These are phyloP conservation scores for Colletotrichum incanum DNA, from an alignment of 2,329 filamentous ascomycete species.

Conservation along the genomic window DNA sequence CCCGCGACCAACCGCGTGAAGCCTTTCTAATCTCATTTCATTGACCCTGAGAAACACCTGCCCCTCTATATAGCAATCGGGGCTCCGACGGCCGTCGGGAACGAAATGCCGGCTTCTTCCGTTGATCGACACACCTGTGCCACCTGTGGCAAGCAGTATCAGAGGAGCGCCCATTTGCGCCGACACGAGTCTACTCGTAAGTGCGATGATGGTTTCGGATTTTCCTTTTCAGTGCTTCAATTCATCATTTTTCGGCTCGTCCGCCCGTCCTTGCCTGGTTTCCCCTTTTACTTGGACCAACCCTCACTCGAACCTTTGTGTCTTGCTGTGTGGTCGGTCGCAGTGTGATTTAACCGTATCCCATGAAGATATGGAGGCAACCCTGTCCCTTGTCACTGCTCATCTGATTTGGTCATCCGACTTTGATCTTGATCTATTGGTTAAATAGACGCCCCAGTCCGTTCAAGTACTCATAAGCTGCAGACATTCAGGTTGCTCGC, in stretches of 20 bases:
- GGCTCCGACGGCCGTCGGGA: not conserved
- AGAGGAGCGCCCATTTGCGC: slow-evolving; percentile 48
- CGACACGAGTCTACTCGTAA: slow-evolving; percentile 49
- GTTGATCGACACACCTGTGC: slow-evolving; percentile 38
- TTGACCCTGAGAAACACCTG: fast-evolving
- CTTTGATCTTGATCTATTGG: not conserved
- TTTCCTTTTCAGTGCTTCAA: too few relatives aligned
- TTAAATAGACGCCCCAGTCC: too few relatives aligned
- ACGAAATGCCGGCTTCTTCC: slow-evolving; percentile 21
- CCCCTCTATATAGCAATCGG: not conserved
- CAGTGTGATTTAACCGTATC: not conserved
- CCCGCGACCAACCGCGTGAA: not conserved
- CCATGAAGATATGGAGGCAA: not conserved
- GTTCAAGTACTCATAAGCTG: not conserved
- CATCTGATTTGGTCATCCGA: not conserved
- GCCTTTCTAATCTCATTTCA: not conserved
- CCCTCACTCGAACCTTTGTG: too few relatives aligned
- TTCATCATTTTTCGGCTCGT: too few relatives aligned
- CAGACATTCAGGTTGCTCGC: slow-evolving; percentile 39
- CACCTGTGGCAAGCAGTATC: slow-evolving; percentile 48
- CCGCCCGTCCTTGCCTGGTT: not conserved
- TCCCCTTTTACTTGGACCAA: fast-evolving
- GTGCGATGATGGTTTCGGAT: not conserved
- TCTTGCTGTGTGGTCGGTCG: not conserved
- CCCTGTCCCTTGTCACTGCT: not conserved